Evolutionary conservation across 805 yeast genomes (phyloP), one percentile per base, ranked within the genome.

Genomic region (Yueomyces sp.): DNA sequence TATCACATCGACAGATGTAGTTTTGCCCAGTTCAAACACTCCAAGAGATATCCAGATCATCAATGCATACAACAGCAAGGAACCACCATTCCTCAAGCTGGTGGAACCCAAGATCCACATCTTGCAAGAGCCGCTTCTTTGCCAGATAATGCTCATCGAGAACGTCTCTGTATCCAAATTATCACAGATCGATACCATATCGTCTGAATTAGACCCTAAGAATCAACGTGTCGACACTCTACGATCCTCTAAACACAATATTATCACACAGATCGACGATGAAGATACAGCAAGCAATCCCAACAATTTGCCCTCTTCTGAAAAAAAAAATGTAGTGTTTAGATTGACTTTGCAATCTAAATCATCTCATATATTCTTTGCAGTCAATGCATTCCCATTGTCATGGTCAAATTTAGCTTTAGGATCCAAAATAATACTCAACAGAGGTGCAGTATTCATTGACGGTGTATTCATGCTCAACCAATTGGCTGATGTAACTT

Each of bases 151-250:
- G 1, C 73, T 73, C 49, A 54, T 80, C 1, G 69, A 69, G 50
- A 78, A 81, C 59, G 64, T 74, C 1, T 65, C 79, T 5, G 66
- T 59, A 31, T 74, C 86, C 0, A 62, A 64, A 26, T 54, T 73
- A 26, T 59, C 66, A n/a, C 77, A 74, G 48, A 52, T 79, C 3
- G 90, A 81, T 48, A 72, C 69, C 4, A 63, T 82, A 58, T 63
- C 62, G 27, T 69, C 70, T 33, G 59, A 63, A 42, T 61, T 72
- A n/a, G 78, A 81, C 51, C 76, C 78, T 2, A 76, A 73, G 47
- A 69, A 66, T n/a, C 78, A 74, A 3, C 73, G 74, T 12, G 77
- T 74, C 2, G 90, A 81, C 57, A 60, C 80, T 28, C 57, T 79
- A 38, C 37, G 45, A 42, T 37, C 36, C 12, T 5, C 33, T 6